Conservation (phyloP, 148 eudicot species). For the Spergularia marina region DNA sequence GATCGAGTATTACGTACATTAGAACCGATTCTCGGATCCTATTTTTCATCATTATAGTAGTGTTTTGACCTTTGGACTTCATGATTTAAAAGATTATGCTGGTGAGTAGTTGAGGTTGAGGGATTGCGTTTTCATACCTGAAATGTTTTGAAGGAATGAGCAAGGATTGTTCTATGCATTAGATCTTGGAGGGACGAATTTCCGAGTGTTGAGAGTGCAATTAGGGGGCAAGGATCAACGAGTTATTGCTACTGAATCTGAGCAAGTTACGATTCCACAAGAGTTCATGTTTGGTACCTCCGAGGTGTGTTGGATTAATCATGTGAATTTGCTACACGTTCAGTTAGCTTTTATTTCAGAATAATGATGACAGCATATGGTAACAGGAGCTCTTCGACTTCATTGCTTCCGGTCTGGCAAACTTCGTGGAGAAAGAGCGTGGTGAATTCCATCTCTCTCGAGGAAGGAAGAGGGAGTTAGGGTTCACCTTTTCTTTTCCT, state of each 20-base stretch:
- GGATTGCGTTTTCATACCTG: not conserved
- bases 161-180: constrained; percentile 72
- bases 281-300: constrained; percentile 70
- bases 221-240: constrained; percentile 66
- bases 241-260: constrained; percentile 54
- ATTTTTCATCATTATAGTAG: too few species aligned
- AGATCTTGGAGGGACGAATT: constrained; percentile 88
- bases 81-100: not conserved
- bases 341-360: not conserved
- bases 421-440: constrained; percentile 52
- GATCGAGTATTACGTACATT: too few species aligned
- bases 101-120: not conserved
- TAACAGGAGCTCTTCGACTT: constrained; percentile 71
- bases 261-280: constrained; percentile 66
- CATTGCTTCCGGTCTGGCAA: constrained; percentile 60
- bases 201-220: constrained; percentile 71
- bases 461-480: constrained; percentile 63
- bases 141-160: constrained; percentile 49
- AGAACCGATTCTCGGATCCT: too few species aligned
- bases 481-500: constrained; percentile 84
- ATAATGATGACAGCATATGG: not conserved
- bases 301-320: constrained; percentile 38
- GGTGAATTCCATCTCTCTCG: constrained; percentile 37
- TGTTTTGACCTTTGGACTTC: too few species aligned
- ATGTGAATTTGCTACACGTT: too few species aligned